phyloP scores from a whole-genome alignment of 1,139 yeast species.

The Diutina sp. region DNA sequence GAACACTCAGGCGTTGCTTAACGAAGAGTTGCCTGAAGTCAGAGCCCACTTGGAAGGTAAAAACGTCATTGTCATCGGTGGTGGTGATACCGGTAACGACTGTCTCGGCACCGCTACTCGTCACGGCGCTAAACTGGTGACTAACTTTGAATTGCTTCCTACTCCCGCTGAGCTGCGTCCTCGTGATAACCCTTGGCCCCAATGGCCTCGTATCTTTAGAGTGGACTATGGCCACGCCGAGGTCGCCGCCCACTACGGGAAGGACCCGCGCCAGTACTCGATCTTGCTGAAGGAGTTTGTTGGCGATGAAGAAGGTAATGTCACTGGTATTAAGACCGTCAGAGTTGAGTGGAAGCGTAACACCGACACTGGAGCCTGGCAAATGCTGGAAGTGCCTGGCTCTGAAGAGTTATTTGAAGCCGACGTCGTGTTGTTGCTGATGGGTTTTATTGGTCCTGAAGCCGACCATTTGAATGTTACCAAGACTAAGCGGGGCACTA shows the following conservation, averaged over 20 bases:
- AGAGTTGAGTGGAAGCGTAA: constrained; percentile 93
- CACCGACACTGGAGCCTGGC: constrained; percentile 95
- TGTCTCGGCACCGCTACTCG: constrained; percentile 96
- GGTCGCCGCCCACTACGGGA: constrained; percentile 87
- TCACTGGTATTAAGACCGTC: constrained; percentile 85
- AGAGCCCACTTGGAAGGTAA: constrained; percentile 67
- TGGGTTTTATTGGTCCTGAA: constrained; percentile 98
- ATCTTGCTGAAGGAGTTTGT: constrained; percentile 91
- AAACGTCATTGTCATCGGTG: constrained; percentile 93
- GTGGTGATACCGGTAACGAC: constrained; percentile 99
- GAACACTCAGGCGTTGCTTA: constrained; percentile 79
- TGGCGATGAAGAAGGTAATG: constrained; percentile 90
- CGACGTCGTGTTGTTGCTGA: constrained; percentile 82
- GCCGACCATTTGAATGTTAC: constrained; percentile 60
- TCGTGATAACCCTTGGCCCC: constrained; percentile 99
- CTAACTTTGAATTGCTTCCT: constrained; percentile 90
- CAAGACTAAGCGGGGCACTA: constrained; percentile 81
- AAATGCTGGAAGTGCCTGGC: constrained; percentile 95
- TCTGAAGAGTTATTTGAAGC: constrained; percentile 92
- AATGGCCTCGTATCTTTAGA: constrained; percentile 97
- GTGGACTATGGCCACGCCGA: constrained; percentile 97
- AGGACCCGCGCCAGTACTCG: constrained; percentile 95
- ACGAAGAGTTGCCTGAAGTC: constrained; percentile 63
- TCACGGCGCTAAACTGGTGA: constrained; percentile 94
- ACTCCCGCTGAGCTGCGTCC: constrained; percentile 81